Percentiles rank a stretch among this genome's conserved stretches.
Conservation (phyloP, 1,284 basidiomycete species). For the Fistulina hepatica region DNA sequence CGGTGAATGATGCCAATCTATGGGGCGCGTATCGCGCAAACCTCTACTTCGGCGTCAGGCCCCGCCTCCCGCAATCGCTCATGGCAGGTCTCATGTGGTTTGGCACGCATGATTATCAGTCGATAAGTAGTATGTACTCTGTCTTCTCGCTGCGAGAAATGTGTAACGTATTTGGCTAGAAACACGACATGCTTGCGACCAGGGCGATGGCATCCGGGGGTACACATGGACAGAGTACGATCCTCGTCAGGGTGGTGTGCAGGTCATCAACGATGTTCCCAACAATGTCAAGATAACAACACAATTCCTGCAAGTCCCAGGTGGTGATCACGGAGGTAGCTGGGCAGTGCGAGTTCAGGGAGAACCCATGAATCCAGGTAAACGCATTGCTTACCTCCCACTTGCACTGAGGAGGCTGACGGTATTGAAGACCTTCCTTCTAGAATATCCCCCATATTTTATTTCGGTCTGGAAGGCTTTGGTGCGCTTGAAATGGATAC, state of each 20-base stretch:
- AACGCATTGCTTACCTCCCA: constrained; percentile 15
- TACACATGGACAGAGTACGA: constrained; percentile 90
- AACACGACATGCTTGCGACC: constrained; percentile 83
- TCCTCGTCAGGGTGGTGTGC: constrained; percentile 72
- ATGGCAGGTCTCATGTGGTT: constrained; percentile 92
- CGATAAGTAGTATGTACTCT: constrained; percentile 45
- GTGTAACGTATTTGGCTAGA: constrained; percentile 31
- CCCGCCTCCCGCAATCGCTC: constrained; percentile 74
- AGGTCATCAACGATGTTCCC: constrained; percentile 68
- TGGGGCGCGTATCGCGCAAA: constrained; percentile 91
- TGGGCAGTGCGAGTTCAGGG: constrained; percentile 88
- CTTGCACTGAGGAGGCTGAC: constrained; percentile 2
- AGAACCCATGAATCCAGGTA: constrained; percentile 61
- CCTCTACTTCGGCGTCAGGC: constrained; percentile 86
- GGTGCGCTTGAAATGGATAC: constrained; percentile 74
- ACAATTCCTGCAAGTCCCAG: constrained; percentile 74
- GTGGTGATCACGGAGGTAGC: constrained; percentile 72
- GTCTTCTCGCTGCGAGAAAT: not conserved
- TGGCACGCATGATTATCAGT: constrained; percentile 71
- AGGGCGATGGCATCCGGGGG: constrained; percentile 67
- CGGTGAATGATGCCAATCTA: constrained; percentile 52
- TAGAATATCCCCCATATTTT: constrained; percentile 71
- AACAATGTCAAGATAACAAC: constrained; percentile 85
- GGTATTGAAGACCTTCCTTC: constrained; percentile 36
- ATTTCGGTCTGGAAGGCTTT: constrained; percentile 77